Percentiles rank a stretch among this genome's conserved stretches.
Conservation (phyloP, 1,139 yeast genomes). For the Spathaspora sp. region DNA sequence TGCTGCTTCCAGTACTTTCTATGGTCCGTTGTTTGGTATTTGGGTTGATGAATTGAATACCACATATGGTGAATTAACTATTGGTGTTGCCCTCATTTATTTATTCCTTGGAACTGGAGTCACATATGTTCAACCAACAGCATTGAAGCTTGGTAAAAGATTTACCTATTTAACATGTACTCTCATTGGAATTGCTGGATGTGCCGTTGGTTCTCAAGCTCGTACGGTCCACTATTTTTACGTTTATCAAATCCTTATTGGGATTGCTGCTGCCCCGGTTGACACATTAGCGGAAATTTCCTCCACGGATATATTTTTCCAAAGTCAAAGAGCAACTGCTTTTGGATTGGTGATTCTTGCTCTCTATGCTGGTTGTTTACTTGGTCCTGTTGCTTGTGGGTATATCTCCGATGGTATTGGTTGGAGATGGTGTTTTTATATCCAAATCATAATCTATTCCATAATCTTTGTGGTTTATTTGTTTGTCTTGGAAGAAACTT, state of each 20-base stretch:
- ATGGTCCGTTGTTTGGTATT: constrained; percentile 39
- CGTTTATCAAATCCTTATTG: constrained; percentile 33
- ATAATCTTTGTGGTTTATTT: constrained; percentile 42
- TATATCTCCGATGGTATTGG: constrained; percentile 36
- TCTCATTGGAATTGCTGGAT: constrained; percentile 30
- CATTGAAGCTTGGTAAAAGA: constrained; percentile 40
- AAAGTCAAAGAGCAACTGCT: constrained; percentile 46
- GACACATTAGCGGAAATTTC: constrained; percentile 51
- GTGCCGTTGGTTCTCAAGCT: constrained; percentile 36
- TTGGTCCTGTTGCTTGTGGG: constrained; percentile 49
- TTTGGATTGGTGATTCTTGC: constrained; percentile 41
- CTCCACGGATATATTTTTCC: constrained; percentile 47
- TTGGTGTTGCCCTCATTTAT: constrained; percentile 33
- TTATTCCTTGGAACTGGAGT: constrained; percentile 41
- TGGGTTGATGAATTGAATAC: constrained; percentile 35
- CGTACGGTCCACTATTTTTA: constrained; percentile 25
- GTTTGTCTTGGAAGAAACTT: constrained; percentile 47
- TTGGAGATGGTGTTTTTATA: constrained; percentile 49
- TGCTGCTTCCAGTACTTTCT: constrained; percentile 41
- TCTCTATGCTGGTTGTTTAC: constrained; percentile 41
- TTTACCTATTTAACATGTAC: constrained; percentile 37
- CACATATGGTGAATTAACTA: constrained; percentile 26
- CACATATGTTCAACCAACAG: constrained; percentile 40
- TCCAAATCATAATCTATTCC: constrained; percentile 49
- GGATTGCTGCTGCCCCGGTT: constrained; percentile 51